phyloP scores from a whole-genome alignment of 805 yeast genomes.

The Sporopachydermia quercuum region DNA sequence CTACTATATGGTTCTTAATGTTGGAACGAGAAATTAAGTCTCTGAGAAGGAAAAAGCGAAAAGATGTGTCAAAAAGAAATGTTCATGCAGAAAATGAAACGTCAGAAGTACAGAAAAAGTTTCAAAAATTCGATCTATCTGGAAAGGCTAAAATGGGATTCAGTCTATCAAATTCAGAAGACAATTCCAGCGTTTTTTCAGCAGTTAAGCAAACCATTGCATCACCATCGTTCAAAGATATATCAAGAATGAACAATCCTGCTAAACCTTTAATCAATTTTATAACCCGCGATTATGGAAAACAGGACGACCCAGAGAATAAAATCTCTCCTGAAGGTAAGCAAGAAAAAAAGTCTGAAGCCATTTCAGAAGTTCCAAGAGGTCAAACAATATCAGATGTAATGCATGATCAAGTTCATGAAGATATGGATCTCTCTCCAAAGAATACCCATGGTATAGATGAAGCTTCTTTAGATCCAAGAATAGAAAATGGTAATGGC shows the following conservation, averaged over 20 bases:
- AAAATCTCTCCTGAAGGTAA: background rate
- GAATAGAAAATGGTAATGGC: background rate
- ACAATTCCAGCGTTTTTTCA: slow-evolving; percentile 2
- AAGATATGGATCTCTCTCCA: background rate
- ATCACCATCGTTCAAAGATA: background rate
- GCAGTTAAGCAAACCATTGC: background rate
- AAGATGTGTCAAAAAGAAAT: slow-evolving; percentile 18
- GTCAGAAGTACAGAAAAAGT: slow-evolving; percentile 17
- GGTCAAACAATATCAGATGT: background rate
- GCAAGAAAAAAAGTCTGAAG: too few species aligned
- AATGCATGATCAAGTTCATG: background rate
- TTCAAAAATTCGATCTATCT: slow-evolving; percentile 11
- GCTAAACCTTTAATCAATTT: background rate
- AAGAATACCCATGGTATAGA: background rate
- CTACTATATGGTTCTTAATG: slow-evolving; percentile 61
- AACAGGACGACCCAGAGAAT: background rate
- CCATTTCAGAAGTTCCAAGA: background rate
- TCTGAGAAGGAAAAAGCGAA: slow-evolving; percentile 13
- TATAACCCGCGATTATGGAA: too few species aligned
- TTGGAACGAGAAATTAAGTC: slow-evolving; percentile 32
- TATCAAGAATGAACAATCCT: background rate
- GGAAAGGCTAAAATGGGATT: slow-evolving; percentile 7
- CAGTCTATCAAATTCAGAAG: slow-evolving; percentile 6
- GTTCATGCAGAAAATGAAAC: slow-evolving; percentile 16
- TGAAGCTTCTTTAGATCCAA: background rate